Evolutionary conservation across 768 basidiomycete species (phyloP).

Genomic region (Phylloporus sp.): DNA sequence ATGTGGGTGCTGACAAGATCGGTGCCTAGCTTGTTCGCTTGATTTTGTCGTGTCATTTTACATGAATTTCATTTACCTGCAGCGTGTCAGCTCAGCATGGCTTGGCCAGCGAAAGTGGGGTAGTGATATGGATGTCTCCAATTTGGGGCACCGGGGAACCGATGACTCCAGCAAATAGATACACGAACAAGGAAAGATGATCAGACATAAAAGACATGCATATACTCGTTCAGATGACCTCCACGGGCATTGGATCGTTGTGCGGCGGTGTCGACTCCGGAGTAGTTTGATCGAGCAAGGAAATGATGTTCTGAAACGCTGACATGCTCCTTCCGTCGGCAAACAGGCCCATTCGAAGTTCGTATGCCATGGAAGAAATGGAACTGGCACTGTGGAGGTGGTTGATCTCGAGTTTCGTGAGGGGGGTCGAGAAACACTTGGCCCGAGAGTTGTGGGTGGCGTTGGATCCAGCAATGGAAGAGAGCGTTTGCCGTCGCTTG

Average conservation of each 20-base stretch:
- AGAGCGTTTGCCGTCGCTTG: conserved; percentile 14
- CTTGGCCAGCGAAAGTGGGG: neutral
- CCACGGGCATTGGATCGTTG: neutral
- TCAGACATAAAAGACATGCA: neutral
- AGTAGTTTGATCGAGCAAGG: conserved; percentile 27
- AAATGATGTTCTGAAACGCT: conserved; percentile 25
- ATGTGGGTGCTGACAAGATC: neutral
- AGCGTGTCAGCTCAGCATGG: neutral
- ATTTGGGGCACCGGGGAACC: neutral
- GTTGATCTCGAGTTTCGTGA: conserved; percentile 6
- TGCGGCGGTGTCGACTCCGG: conserved; percentile 6
- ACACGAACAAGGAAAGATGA: neutral
- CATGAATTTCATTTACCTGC: neutral
- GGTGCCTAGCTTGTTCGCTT: neutral
- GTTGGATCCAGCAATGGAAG: neutral
- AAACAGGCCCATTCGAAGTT: conserved; percentile 23
- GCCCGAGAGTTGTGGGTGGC: neutral
- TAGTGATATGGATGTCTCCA: neutral
- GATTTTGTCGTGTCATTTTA: neutral
- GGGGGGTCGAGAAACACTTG: conserved; percentile 19
- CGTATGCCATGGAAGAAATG: conserved; percentile 27
- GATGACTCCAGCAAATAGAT: neutral
- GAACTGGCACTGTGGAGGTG: conserved; percentile 18
- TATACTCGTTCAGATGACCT: conserved; percentile 4
- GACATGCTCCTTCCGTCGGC: conserved; percentile 23